A percentile compares a stretch with the other conserved stretches of the same genome.
These are phyloP conservation scores for Torulaspora delbrueckii DNA, from an alignment of 805 yeast species.

Conservation along the genomic window DNA sequence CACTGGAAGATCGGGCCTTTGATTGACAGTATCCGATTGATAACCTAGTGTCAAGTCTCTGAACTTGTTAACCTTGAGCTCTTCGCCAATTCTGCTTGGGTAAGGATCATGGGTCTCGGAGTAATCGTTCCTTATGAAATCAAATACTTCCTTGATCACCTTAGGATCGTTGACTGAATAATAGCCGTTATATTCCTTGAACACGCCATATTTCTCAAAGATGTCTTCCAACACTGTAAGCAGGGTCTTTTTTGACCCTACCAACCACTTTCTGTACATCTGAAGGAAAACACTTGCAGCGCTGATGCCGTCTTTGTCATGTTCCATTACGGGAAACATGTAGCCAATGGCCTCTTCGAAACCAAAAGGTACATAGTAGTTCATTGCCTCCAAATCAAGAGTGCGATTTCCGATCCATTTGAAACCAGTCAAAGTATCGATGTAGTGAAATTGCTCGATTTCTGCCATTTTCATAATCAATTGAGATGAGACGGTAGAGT, in stretches of 20 bases:
- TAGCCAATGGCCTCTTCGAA: slow-evolving; percentile 96
- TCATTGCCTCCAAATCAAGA: slow-evolving; percentile 58
- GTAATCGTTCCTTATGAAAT: slow-evolving; percentile 42
- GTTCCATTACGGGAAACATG: slow-evolving; percentile 70
- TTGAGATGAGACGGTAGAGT: slow-evolving; percentile 91
- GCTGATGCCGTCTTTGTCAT: slow-evolving; percentile 89
- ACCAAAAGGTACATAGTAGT: slow-evolving; percentile 76
- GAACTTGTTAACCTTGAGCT: slow-evolving; percentile 56
- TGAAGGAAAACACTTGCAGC: slow-evolving; percentile 76
- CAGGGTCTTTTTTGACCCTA: slow-evolving; percentile 37
- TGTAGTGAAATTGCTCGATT: slow-evolving; percentile 52
- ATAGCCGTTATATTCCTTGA: slow-evolving; percentile 83
- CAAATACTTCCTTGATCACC: slow-evolving; percentile 52
- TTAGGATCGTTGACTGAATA: slow-evolving; percentile 56
- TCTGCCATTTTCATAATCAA: slow-evolving; percentile 67
- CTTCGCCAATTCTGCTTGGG: slow-evolving; percentile 51
- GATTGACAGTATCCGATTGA: slow-evolving; percentile 60
- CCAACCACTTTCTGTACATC: slow-evolving; percentile 51
- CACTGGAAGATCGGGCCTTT: slow-evolving; percentile 61
- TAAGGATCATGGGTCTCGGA: slow-evolving; percentile 19
- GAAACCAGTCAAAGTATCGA: slow-evolving; percentile 90
- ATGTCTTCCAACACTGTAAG: slow-evolving; percentile 53
- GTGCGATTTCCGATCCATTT: slow-evolving; percentile 96
- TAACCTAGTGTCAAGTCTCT: slow-evolving; percentile 81
- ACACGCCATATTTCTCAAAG: slow-evolving; percentile 66